Conservation (phyloP, 2,329 filamentous ascomycete species). For the Onygenales sp. region DNA sequence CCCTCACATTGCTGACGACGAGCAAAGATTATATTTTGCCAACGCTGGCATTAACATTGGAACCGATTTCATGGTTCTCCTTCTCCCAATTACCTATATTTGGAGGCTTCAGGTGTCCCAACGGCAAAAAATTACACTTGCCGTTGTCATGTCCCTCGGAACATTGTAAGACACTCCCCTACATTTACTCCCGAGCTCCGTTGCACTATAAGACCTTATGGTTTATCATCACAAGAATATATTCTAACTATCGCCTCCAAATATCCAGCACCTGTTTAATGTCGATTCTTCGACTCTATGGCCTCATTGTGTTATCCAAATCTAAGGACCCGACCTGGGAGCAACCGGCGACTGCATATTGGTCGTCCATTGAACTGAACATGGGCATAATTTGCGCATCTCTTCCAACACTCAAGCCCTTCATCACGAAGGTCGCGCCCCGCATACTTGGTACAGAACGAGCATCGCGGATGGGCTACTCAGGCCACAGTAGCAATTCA, state of each 20-base stretch:
- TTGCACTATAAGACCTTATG: background rate
- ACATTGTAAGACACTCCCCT: constrained; percentile 5
- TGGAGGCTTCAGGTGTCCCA: constrained; percentile 3
- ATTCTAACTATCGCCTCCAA: background rate
- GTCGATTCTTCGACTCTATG: constrained; percentile 1
- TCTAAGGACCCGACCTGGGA: constrained; percentile 2
- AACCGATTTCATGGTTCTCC: constrained; percentile 5
- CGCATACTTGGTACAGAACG: background rate
- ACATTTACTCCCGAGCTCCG: background rate
- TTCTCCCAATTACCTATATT: constrained; percentile 6
- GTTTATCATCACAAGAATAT: background rate
- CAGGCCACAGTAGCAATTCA: background rate
- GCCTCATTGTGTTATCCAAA: background rate
- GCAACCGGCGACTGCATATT: constrained; percentile 2
- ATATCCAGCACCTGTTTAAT: background rate
- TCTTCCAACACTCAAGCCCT: background rate
- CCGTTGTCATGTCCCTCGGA: constrained; percentile 5
- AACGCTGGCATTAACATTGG: constrained; percentile 6
- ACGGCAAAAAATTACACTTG: constrained; percentile 4
- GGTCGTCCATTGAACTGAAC: constrained; percentile 1
- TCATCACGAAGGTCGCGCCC: background rate
- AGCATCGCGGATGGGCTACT: background rate
- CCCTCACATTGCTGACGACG: background rate
- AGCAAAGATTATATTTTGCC: background rate
- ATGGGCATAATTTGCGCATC: constrained; percentile 3